Conservation (phyloP, 352 stramenopile species). For the Achlya hypogyna region DNA sequence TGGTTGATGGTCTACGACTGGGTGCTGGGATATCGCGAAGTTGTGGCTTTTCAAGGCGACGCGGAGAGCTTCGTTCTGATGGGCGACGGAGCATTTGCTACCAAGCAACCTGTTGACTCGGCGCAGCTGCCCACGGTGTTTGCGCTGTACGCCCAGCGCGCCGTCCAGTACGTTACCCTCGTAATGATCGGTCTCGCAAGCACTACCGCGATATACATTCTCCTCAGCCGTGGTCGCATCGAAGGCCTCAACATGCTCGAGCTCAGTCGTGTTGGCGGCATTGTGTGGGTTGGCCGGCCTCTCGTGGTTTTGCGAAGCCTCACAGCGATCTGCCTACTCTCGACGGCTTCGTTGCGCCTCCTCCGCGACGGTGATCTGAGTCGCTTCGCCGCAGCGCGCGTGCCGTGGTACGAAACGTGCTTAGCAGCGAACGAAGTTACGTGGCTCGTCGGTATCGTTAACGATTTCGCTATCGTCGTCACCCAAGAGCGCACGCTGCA, state of each 20-base stretch:
- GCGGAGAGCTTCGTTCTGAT: background rate
- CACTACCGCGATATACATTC: background rate
- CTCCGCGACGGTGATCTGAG: background rate
- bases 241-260: constrained; percentile 1
- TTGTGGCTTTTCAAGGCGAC: constrained; percentile 10
- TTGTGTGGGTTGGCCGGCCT: constrained; percentile 9
- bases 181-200: background rate
- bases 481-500: background rate
- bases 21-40: background rate
- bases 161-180: background rate
- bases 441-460: constrained; percentile 9
- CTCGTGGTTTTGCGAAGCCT: background rate
- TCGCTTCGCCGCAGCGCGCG: background rate
- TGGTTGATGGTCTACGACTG: background rate
- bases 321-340: background rate
- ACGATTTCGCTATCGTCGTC: background rate
- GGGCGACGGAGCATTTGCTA: background rate
- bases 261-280: constrained; percentile 2
- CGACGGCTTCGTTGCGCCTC: background rate
- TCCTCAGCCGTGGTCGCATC: background rate
- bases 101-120: background rate
- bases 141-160: background rate
- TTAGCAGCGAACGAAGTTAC: constrained; percentile 15
- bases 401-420: background rate
- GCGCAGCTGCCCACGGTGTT: background rate